Conservation (phyloP, 2,329 filamentous ascomycete species). For the Hypomyces rosellus region DNA sequence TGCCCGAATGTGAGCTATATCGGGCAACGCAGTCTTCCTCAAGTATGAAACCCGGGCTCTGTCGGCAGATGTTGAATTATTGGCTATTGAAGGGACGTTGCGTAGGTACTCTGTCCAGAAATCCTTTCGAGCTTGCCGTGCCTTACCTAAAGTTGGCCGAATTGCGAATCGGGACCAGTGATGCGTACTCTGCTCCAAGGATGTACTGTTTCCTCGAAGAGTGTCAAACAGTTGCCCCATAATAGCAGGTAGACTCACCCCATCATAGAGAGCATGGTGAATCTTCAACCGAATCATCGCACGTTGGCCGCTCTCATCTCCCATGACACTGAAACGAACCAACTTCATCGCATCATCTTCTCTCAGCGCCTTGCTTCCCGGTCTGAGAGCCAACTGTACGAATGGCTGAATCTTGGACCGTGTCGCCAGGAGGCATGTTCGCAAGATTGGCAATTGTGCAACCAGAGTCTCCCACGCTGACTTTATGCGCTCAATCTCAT, state of each 20-base stretch:
- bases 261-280: slow-evolving; percentile 87
- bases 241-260: slow-evolving; percentile 64
- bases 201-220: slow-evolving; percentile 9
- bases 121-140: slow-evolving; percentile 14
- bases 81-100: background rate
- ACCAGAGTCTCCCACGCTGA: slow-evolving; percentile 58
- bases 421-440: slow-evolving; percentile 59
- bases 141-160: slow-evolving; percentile 5
- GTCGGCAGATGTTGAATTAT: background rate
- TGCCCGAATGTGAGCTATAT: slow-evolving; percentile 25
- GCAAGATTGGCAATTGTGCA: slow-evolving; percentile 53
- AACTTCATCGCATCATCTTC: background rate
- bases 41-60: slow-evolving; percentile 30
- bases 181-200: slow-evolving; percentile 7
- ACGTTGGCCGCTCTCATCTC: slow-evolving; percentile 7
- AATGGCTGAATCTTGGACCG: slow-evolving; percentile 42
- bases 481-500: slow-evolving; percentile 37
- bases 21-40: slow-evolving; percentile 38
- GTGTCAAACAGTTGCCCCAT: slow-evolving; percentile 33
- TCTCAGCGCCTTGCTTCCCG: background rate
- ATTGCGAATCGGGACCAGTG: slow-evolving; percentile 23
- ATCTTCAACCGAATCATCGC: slow-evolving; percentile 50
- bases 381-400: slow-evolving; percentile 53
- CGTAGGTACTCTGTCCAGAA: slow-evolving; percentile 41
- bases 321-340: background rate